Percentiles rank a stretch among this genome's conserved stretches.
Evolutionary conservation across 164 flowering plant species (phyloP).

Genomic region (Buxus sempervirens): DNA sequence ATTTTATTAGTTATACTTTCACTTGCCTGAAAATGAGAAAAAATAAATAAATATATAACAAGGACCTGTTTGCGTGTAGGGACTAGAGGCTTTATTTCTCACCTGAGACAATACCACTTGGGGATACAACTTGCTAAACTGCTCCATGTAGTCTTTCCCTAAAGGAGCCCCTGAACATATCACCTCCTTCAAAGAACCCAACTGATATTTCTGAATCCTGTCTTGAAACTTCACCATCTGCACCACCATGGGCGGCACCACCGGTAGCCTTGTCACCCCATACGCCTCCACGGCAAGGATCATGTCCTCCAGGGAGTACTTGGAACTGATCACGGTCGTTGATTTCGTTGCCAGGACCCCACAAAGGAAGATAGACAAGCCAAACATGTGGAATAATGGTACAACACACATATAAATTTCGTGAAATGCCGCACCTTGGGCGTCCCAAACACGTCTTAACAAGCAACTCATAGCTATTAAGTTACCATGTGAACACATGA

Average conservation of each 20-base stretch:
- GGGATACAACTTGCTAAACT: conserved; percentile 21
- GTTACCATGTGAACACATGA: conserved; percentile 24
- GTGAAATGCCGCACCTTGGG: conserved; percentile 8
- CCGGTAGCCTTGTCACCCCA: conserved; percentile 29
- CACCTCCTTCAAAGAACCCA: conserved; percentile 27
- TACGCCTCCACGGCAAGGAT: conserved; percentile 20
- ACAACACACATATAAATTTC: conserved; percentile 29
- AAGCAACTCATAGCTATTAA: conserved; percentile 21
- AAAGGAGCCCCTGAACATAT: conserved; percentile 30
- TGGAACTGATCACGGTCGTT: conserved; percentile 18
- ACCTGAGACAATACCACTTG: conserved; percentile 26
- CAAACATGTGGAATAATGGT: conserved; percentile 33
- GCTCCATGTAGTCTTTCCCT: conserved; percentile 22
- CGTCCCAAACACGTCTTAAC: conserved; percentile 22
- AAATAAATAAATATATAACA: too few relatives aligned
- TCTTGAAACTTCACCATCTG: conserved; percentile 21
- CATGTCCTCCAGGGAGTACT: conserved; percentile 24
- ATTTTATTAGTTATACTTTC: too few relatives aligned
- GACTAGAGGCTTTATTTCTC: too few relatives aligned
- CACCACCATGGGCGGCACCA: conserved; percentile 29
- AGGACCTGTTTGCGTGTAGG: too few relatives aligned
- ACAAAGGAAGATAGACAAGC: conserved; percentile 25
- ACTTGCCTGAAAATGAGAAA: too few relatives aligned
- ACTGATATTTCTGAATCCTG: conserved; percentile 7
- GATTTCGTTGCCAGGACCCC: conserved; percentile 24